Evolutionary conservation across 1,139 yeast genomes (phyloP).

Genomic region (Sugiyamaella sp.): DNA sequence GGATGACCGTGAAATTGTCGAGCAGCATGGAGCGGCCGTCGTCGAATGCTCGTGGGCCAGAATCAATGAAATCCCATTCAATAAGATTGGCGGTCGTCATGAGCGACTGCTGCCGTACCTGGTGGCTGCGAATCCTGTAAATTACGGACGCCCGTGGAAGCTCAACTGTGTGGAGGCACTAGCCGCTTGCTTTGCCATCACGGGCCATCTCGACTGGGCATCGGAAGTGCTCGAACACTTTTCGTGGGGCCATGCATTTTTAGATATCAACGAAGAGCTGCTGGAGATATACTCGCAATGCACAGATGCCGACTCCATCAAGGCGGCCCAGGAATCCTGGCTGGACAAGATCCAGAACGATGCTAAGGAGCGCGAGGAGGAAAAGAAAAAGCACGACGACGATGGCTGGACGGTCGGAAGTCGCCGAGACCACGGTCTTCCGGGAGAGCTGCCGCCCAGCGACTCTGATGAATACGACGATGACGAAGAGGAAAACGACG

Average conservation of each 20-base stretch:
- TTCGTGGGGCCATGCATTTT: constrained; percentile 89
- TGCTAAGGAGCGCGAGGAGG: constrained; percentile 58
- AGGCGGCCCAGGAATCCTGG: constrained; percentile 76
- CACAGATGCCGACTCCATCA: constrained; percentile 76
- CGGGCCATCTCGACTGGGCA: constrained; percentile 92
- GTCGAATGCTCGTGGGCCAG: constrained; percentile 99
- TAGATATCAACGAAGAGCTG: constrained; percentile 80
- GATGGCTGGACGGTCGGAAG: constrained; percentile 84
- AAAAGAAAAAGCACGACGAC: constrained; percentile 49
- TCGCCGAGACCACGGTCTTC: constrained; percentile 54
- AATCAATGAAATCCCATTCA: constrained; percentile 90
- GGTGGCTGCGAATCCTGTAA: constrained; percentile 96
- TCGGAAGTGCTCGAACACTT: constrained; percentile 71
- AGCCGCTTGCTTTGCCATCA: constrained; percentile 96
- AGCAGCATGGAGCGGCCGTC: constrained; percentile 85
- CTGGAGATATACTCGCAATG: constrained; percentile 75
- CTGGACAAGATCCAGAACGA: constrained; percentile 69
- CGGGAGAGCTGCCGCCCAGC: constrained; percentile 39
- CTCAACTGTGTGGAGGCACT: constrained; percentile 95
- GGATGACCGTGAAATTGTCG: constrained; percentile 76
- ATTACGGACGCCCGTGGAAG: constrained; percentile 96
- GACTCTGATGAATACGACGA: constrained; percentile 35
- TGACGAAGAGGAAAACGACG: constrained; percentile 38
- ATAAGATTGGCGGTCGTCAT: constrained; percentile 86
- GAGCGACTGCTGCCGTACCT: constrained; percentile 88